phyloP scores from a whole-genome alignment of 176 grass and related monocot species.

The Oryza officinalis region DNA sequence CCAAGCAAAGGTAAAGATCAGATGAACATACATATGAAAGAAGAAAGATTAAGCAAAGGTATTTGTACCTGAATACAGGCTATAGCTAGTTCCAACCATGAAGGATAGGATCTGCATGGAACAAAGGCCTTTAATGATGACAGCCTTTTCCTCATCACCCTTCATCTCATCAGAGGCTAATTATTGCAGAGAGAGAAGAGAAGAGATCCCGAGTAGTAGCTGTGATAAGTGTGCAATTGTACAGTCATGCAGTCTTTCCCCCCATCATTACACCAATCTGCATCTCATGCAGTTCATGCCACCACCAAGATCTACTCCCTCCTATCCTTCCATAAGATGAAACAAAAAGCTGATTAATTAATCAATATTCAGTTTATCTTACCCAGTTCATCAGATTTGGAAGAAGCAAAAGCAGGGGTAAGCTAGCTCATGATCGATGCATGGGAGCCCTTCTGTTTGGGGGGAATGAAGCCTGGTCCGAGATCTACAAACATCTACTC shows the following conservation, averaged over 20 bases:
- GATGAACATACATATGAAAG: neutral
- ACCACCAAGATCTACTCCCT: slow-evolving; percentile 1
- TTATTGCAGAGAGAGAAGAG: slow-evolving; percentile 38
- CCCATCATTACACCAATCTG: slow-evolving; percentile 68
- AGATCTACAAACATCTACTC: slow-evolving; percentile 49
- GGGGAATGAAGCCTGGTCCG: slow-evolving; percentile 97
- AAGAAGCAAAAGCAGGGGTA: neutral
- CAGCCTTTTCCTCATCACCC: slow-evolving; percentile 30
- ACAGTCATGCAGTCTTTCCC: slow-evolving; percentile 44
- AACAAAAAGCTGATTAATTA: neutral
- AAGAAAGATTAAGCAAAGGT: neutral
- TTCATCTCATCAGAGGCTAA: slow-evolving; percentile 36
- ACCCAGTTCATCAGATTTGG: slow-evolving; percentile 18
- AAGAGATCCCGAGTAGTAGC: slow-evolving; percentile 19
- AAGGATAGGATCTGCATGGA: slow-evolving; percentile 22
- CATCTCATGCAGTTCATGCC: slow-evolving; percentile 57
- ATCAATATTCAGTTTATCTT: neutral
- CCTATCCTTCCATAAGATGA: neutral
- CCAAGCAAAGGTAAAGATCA: neutral
- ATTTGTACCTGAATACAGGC: neutral
- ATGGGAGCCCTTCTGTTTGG: slow-evolving; percentile 57
- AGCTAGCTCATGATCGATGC: neutral
- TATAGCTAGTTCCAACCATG: no score
- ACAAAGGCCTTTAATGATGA: slow-evolving; percentile 24
- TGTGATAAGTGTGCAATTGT: slow-evolving; percentile 36